A percentile compares a stretch with the other conserved stretches of the same genome.
These are phyloP conservation scores for Anethum foeniculum DNA, from an alignment of 140 eudicot genomes.

Conservation along the genomic window DNA sequence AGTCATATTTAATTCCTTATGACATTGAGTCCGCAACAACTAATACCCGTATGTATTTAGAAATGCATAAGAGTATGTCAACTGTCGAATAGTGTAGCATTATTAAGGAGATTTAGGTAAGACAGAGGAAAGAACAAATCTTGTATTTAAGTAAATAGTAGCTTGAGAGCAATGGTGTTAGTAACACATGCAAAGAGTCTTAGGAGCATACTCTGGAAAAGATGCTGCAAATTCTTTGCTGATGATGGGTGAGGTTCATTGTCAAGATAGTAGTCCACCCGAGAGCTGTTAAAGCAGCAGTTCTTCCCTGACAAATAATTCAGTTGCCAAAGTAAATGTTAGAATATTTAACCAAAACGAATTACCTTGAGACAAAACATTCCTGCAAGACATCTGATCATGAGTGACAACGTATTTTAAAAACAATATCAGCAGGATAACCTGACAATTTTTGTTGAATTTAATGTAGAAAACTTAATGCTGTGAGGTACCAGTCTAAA, in stretches of 20 bases:
- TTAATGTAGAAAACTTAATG: background rate
- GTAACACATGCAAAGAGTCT: background rate
- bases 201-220: slow-evolving; percentile 71
- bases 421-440: background rate
- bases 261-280: slow-evolving; percentile 70
- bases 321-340: background rate
- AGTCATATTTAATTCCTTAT: background rate
- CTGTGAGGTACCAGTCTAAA: background rate
- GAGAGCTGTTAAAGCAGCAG: slow-evolving; percentile 78
- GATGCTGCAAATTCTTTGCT: slow-evolving; percentile 72
- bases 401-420: background rate
- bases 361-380: background rate
- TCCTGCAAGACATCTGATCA: background rate
- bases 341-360: background rate
- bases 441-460: background rate
- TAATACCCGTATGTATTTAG: background rate
- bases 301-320: slow-evolving; percentile 54
- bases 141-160: background rate
- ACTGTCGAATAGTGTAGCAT: background rate
- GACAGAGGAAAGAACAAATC: background rate
- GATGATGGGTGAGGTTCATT: slow-evolving; percentile 93
- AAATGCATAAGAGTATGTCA: background rate
- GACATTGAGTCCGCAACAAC: background rate
- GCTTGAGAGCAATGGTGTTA: background rate
- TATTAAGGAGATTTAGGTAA: background rate